Evolutionary conservation across 73 alveolate genomes (phyloP).

Genomic region (Symbiodinium natans): DNA sequence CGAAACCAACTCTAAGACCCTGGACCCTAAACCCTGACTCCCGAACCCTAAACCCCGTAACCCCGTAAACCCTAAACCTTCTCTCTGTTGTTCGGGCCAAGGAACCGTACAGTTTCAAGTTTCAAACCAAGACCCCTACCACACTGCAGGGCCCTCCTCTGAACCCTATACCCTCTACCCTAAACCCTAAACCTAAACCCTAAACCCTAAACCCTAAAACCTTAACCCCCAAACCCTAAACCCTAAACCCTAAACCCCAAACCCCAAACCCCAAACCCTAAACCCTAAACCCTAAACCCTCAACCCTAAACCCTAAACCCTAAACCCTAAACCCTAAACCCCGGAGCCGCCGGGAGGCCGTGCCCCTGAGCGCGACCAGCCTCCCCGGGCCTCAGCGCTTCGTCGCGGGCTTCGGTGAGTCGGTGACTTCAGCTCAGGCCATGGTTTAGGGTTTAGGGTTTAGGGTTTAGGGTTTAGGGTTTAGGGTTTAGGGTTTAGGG

Average conservation of each 20-base stretch:
- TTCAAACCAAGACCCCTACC: no score
- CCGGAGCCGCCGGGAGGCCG: conserved; percentile 8
- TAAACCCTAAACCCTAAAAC: no score
- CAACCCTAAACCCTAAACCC: no score
- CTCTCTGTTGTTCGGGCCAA: no score
- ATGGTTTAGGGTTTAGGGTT: neutral
- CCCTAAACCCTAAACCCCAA: no score
- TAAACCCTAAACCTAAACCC: no score
- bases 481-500: neutral
- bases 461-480: neutral
- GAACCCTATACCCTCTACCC: no score
- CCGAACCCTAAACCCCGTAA: neutral
- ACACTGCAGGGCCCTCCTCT: no score
- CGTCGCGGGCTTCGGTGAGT: conserved; percentile 21
- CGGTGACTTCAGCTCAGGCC: neutral
- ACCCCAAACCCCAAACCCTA: neutral
- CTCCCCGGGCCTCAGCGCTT: conserved; percentile 66
- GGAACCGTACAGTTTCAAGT: no score
- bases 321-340: neutral
- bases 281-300: neutral
- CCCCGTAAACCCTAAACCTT: no score
- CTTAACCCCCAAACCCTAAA: no score
- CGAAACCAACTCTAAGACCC: no score
- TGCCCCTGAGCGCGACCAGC: neutral
- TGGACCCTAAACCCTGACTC: neutral